Conservation (phyloP, 179 eudicot genomes). For the Pouteria campechiana region DNA sequence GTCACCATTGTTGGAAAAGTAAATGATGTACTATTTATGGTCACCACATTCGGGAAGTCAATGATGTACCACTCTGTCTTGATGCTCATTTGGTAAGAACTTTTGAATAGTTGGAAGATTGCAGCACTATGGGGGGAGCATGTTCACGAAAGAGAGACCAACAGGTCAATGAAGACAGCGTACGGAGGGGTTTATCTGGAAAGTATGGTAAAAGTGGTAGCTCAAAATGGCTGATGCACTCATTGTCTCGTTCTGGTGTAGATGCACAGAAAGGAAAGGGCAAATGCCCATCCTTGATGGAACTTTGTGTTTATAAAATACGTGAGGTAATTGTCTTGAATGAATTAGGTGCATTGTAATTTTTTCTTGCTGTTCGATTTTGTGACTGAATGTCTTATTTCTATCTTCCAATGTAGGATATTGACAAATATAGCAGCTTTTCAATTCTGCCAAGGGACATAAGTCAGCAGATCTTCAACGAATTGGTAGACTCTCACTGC, state of each 20-base stretch:
- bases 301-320: slow-evolving; percentile 57
- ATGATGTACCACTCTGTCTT: too few relatives aligned
- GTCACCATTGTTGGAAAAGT: too few relatives aligned
- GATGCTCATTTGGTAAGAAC: too few relatives aligned
- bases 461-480: slow-evolving; percentile 78
- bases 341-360: not conserved
- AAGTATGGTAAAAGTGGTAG: slow-evolving; percentile 79
- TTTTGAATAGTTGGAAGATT: not conserved
- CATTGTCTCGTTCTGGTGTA: slow-evolving; percentile 35
- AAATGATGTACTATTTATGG: too few relatives aligned
- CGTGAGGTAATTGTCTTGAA: slow-evolving; percentile 31
- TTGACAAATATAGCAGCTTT: slow-evolving; percentile 43
- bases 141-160: slow-evolving; percentile 85
- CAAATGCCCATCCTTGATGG: slow-evolving; percentile 66
- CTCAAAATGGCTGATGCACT: slow-evolving; percentile 75
- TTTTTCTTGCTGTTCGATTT: not conserved
- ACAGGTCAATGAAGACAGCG: slow-evolving; percentile 58
- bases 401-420: slow-evolving; percentile 38
- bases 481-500: slow-evolving; percentile 48
- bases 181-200: slow-evolving; percentile 37
- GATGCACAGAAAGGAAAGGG: slow-evolving; percentile 29
- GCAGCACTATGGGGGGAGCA: slow-evolving; percentile 48
- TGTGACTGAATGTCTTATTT: not conserved
- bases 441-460: slow-evolving; percentile 83
- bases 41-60: too few relatives aligned